phyloP scores from a whole-genome alignment of 768 basidiomycete genomes.

The Dictyophora rubrovolvata region DNA sequence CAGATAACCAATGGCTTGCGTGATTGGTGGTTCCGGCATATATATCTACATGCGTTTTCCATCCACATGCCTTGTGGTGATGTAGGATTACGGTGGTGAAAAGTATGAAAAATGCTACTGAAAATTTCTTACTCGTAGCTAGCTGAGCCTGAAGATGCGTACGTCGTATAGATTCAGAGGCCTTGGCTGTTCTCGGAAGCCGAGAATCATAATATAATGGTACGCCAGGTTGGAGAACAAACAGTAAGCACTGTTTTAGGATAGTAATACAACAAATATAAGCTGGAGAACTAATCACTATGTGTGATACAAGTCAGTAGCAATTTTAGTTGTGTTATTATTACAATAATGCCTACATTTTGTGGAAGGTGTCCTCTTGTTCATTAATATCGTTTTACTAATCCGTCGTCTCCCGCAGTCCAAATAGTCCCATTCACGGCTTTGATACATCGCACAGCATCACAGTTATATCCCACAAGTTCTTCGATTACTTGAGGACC shows the following conservation, averaged over 20 bases:
- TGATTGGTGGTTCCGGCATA: neutral
- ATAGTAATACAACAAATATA: too few species aligned
- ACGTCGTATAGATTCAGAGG: too few species aligned
- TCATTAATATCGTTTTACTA: constrained; percentile 40
- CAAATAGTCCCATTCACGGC: constrained; percentile 32
- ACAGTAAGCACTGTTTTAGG: too few species aligned
- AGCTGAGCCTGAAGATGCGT: neutral
- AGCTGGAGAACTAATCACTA: neutral
- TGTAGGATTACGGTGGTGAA: neutral
- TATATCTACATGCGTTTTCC: neutral
- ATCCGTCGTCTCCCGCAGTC: constrained; percentile 54
- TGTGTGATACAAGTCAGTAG: neutral
- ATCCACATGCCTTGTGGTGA: neutral
- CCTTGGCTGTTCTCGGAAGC: too few species aligned
- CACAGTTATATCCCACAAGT: constrained; percentile 51
- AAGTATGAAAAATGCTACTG: neutral
- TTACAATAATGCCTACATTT: neutral
- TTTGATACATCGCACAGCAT: constrained; percentile 39
- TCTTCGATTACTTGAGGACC: constrained; percentile 34
- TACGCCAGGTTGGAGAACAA: too few species aligned
- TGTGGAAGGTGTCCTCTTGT: neutral
- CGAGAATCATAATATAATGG: too few species aligned
- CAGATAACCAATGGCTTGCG: neutral
- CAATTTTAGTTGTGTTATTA: neutral
- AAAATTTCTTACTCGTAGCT: neutral